Evolutionary conservation across 2,329 filamentous ascomycete species (phyloP), one percentile per base, ranked within the genome.

Genomic region (Sordariomycetes sp.): DNA sequence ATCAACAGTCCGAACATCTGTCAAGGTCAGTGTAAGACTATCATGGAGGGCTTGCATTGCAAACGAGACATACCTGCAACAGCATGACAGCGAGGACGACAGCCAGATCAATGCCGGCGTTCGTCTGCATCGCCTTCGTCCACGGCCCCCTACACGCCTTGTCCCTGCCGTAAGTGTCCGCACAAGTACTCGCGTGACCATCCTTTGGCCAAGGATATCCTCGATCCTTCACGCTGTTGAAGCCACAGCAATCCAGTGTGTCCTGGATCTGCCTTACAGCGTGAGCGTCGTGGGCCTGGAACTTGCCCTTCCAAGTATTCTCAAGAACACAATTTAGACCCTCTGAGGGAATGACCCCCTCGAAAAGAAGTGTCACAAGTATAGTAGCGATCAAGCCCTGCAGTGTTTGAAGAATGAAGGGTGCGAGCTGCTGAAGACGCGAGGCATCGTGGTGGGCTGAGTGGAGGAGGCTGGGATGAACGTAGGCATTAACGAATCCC

Each of bases 241-340:
- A 61, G 0, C 82, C 82, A 43, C 82, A 86, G 57, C 82, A 86
- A 7, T 68, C 49, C 21, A 83, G 68, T 0, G 66, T 52, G 47
- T 86, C 75, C 46, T 86, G 82, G 33, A 86, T 79, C 3, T 57
- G 53, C 27, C 65, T 59, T 37, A 86, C 69, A 3, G 63, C 52
- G 1, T 44, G 41, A 1, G 41, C 63, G 35, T 82, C 61, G 39
- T 77, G 73, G 0, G 46, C 43, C 1, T 42, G 50, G 44, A 64
- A 84, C 37, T 83, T 48, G 3, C 38, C 41, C 43, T 62, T 57
- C 81, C 81, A 86, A 25, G 50, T 53, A 4, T 58, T 57, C 8
- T 72, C 59, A n/a, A 85, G 53, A 2, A 61, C 56, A 48, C 80
- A 84, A n/a, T 60, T 45, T 7, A 57, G 41, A 2, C 42, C 27